Evolutionary conservation across 2,329 filamentous ascomycete species (phyloP).

Genomic region (Fusarium pseudonygamai): DNA sequence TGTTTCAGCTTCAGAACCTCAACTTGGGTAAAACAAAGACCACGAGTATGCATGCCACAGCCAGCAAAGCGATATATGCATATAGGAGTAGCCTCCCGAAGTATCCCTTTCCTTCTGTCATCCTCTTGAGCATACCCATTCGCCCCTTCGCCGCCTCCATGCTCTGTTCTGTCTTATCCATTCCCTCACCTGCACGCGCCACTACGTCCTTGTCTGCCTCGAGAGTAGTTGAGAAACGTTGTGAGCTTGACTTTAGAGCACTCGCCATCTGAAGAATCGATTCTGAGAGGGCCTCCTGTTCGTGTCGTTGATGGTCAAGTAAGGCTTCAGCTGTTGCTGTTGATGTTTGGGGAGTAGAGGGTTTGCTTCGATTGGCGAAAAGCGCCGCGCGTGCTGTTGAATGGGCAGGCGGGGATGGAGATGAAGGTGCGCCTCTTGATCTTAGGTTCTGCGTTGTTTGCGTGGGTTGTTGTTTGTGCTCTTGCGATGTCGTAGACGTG

Average conservation of each 20-base stretch:
- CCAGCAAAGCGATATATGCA: slow-evolving; percentile 82
- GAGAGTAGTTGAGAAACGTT: slow-evolving; percentile 75
- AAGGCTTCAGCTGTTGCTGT: slow-evolving; percentile 73
- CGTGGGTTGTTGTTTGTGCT: slow-evolving; percentile 38
- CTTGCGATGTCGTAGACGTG: slow-evolving; percentile 11
- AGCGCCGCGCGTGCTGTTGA: slow-evolving; percentile 55
- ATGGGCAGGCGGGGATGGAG: slow-evolving; percentile 41
- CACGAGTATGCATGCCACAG: slow-evolving; percentile 79
- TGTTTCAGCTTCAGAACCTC: slow-evolving; percentile 63
- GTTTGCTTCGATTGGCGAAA: slow-evolving; percentile 53
- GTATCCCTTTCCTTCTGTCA: slow-evolving; percentile 91
- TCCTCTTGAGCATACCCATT: slow-evolving; percentile 80
- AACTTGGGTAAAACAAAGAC: slow-evolving; percentile 91
- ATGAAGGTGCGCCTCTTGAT: slow-evolving; percentile 42
- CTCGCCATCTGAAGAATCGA: slow-evolving; percentile 84
- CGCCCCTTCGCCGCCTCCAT: slow-evolving; percentile 79
- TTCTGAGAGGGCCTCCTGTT: slow-evolving; percentile 84
- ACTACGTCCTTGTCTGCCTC: slow-evolving; percentile 78
- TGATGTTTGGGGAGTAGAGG: slow-evolving; percentile 50
- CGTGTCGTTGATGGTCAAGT: slow-evolving; percentile 78
- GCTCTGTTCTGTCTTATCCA: slow-evolving; percentile 79
- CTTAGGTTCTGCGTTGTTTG: slow-evolving; percentile 50
- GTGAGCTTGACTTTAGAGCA: slow-evolving; percentile 78
- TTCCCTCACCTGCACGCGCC: slow-evolving; percentile 73
- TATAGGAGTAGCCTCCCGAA: slow-evolving; percentile 86